Evolutionary conservation across 257 asterid species (phyloP).

Genomic region (Asclepias syriaca): DNA sequence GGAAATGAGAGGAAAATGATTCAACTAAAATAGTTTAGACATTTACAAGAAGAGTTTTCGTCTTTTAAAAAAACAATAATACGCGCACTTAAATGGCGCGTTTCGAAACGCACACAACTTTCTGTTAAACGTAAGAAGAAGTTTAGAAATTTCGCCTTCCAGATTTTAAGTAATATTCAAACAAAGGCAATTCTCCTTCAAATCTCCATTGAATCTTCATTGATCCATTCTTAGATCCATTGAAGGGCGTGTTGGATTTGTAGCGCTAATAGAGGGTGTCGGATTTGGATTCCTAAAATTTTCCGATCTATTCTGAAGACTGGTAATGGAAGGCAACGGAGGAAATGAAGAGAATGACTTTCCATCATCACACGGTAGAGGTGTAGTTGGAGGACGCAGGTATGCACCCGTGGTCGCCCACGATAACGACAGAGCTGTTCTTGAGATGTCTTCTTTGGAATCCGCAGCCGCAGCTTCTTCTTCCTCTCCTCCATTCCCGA

Average conservation of each 20-base stretch:
- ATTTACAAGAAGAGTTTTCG: too few relatives aligned
- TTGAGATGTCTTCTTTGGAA: slow-evolving; percentile 37
- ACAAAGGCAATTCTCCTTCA: slow-evolving; percentile 4
- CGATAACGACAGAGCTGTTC: slow-evolving; percentile 37
- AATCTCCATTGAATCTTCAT: neutral
- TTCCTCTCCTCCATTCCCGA: slow-evolving; percentile 19
- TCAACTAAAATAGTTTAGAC: too few relatives aligned
- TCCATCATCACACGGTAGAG: slow-evolving; percentile 14
- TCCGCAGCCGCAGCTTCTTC: slow-evolving; percentile 17
- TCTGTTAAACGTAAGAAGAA: neutral
- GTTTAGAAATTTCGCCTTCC: neutral
- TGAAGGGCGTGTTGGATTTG: neutral
- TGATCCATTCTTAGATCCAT: slow-evolving; percentile 1
- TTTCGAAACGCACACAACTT: neutral
- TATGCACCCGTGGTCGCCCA: slow-evolving; percentile 33
- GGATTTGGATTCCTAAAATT: slow-evolving; percentile 1
- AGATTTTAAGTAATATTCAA: slow-evolving; percentile 4
- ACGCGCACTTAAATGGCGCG: too few relatives aligned
- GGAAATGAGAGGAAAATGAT: too few relatives aligned
- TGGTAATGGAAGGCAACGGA: slow-evolving; percentile 25
- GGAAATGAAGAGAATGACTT: slow-evolving; percentile 30
- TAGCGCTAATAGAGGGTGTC: neutral
- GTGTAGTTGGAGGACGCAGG: slow-evolving; percentile 22
- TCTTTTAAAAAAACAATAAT: too few relatives aligned
- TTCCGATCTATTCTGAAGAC: neutral